Evolutionary conservation across 148 eudicot genomes (phyloP).

Genomic region (Heliosperma pusillum): DNA sequence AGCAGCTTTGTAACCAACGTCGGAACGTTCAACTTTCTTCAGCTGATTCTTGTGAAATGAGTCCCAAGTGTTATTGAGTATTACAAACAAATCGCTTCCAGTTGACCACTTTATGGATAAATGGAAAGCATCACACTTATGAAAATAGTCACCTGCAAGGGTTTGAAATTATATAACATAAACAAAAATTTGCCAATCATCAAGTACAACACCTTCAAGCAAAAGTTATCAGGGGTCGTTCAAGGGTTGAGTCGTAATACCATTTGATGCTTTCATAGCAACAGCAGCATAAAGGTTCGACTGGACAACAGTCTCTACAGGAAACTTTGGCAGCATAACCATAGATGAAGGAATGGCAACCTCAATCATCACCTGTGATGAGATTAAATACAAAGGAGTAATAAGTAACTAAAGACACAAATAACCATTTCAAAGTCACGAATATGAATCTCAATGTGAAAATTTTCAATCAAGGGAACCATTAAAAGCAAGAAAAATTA

Average conservation of each 20-base stretch:
- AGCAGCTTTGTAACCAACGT: constrained; percentile 40
- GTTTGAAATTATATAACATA: constrained; percentile 20
- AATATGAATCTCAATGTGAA: neutral
- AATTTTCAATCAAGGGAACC: neutral
- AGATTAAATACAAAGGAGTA: constrained; percentile 7
- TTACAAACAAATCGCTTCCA: constrained; percentile 54
- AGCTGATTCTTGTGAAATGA: constrained; percentile 33
- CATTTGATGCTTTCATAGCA: constrained; percentile 66
- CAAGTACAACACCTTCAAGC: neutral
- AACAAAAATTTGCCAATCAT: neutral
- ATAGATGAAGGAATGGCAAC: constrained; percentile 71
- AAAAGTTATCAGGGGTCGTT: neutral
- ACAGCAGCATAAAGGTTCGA: constrained; percentile 76
- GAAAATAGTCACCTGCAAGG: constrained; percentile 56
- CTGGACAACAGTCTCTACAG: constrained; percentile 76
- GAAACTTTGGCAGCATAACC: constrained; percentile 70
- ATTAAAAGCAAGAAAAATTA: neutral
- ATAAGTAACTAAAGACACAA: neutral
- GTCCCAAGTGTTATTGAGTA: constrained; percentile 48
- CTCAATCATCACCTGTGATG: constrained; percentile 55
- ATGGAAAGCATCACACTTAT: constrained; percentile 76
- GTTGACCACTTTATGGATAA: constrained; percentile 57
- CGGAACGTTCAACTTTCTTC: constrained; percentile 20
- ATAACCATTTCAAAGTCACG: neutral
- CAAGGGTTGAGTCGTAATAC: constrained; percentile 30